These are phyloP conservation scores for Zygosaccharomyces pseudorouxii DNA, from an alignment of 805 yeast species.

Conservation along the genomic window DNA sequence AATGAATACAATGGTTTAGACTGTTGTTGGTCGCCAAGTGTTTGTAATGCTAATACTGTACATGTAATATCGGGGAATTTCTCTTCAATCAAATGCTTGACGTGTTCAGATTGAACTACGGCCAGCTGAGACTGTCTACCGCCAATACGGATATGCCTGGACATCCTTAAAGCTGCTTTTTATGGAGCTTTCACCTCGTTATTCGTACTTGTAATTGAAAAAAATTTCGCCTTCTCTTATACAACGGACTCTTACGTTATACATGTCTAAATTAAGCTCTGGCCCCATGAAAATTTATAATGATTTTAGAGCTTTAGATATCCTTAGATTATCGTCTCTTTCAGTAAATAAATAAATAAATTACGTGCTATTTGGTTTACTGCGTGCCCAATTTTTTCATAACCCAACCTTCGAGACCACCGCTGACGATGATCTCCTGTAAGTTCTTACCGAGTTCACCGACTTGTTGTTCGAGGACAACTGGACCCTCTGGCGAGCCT, in stretches of 20 bases:
- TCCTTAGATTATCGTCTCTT: conserved; percentile 13
- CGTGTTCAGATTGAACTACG: conserved; percentile 75
- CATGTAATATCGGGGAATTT: conserved; percentile 64
- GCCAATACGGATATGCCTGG: conserved; percentile 50
- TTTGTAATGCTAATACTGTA: conserved; percentile 72
- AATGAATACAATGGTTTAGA: conserved; percentile 84
- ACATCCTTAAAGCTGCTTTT: conserved; percentile 13
- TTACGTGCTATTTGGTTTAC: background rate
- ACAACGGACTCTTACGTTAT: background rate
- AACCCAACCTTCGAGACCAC: conserved; percentile 99
- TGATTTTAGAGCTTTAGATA: no score
- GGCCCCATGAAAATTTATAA: background rate
- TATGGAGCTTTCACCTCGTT: background rate
- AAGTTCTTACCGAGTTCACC: conserved; percentile 93
- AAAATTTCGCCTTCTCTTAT: background rate
- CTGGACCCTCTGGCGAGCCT: conserved; percentile 42
- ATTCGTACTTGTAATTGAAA: background rate
- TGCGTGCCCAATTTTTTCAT: conserved; percentile 46
- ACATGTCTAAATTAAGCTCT: background rate
- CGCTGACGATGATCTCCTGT: conserved; percentile 94
- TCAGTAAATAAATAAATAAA: conserved; percentile 1
- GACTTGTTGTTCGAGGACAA: conserved; percentile 76
- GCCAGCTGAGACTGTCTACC: conserved; percentile 89
- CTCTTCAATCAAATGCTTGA: conserved; percentile 53
- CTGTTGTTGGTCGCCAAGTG: conserved; percentile 87